These are phyloP conservation scores for Avena atlantica DNA, from an alignment of 176 grass and related monocot genomes.

Conservation along the genomic window DNA sequence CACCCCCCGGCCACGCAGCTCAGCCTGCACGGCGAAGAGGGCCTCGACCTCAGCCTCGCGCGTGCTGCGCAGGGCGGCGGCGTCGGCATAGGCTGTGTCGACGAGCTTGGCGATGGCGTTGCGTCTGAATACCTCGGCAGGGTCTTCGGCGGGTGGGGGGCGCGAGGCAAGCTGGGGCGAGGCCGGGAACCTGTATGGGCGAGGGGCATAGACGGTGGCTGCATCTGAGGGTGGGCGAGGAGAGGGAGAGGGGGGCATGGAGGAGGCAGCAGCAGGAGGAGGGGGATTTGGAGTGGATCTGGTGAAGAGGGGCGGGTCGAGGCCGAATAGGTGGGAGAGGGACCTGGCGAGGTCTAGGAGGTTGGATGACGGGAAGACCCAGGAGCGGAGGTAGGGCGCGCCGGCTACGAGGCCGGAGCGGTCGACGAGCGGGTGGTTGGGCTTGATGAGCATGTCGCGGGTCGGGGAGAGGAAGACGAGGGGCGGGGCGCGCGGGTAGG, in stretches of 20 bases:
- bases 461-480: slow-evolving; percentile 19
- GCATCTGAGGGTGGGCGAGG: background rate
- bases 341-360: background rate
- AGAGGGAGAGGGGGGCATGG: background rate
- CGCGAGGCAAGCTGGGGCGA: background rate
- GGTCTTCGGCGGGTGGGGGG: background rate
- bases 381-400: slow-evolving; percentile 8
- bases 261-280: background rate
- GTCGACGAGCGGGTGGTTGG: slow-evolving; percentile 18
- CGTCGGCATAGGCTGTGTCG: background rate
- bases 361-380: slow-evolving; percentile 1
- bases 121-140: background rate
- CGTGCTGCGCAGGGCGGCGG: background rate
- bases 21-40: background rate
- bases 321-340: slow-evolving; percentile 12
- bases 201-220: background rate
- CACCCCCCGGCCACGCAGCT: background rate
- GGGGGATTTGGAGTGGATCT: background rate
- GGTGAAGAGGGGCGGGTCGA: slow-evolving; percentile 14
- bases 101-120: slow-evolving; percentile 3
- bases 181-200: background rate
- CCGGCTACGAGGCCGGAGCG: slow-evolving; percentile 3
- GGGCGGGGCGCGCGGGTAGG: slow-evolving; percentile 12
- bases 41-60: background rate
- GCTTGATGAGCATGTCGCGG: slow-evolving; percentile 21